Conservation (phyloP, 306 rosid species). For the Malus asiatica region DNA sequence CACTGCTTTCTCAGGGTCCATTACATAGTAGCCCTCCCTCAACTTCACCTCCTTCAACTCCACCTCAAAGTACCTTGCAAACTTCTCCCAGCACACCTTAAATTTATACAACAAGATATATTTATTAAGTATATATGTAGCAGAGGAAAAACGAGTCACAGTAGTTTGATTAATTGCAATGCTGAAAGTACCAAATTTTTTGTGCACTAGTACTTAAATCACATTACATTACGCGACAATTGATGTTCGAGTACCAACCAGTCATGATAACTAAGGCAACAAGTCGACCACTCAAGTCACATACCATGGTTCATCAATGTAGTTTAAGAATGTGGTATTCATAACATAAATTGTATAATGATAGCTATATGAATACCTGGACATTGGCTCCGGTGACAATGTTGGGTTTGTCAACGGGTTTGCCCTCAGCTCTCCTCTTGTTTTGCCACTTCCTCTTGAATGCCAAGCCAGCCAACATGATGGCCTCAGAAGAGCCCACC, state of each 20-base stretch:
- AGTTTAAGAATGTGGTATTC: not conserved
- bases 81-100: conserved; percentile 97
- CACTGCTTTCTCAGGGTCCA: conserved; percentile 81
- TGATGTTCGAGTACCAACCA: not conserved
- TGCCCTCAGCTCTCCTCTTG: conserved; percentile 46
- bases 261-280: not conserved
- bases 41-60: conserved; percentile 85
- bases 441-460: conserved; percentile 94
- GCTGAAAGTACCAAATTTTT: not conserved
- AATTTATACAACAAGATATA: too few relatives aligned
- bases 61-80: conserved; percentile 94
- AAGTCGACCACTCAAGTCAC: not conserved
- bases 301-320: not conserved
- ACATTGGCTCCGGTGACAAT: conserved; percentile 95
- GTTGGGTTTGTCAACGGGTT: conserved; percentile 73
- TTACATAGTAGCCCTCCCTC: conserved; percentile 62
- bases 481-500: conserved; percentile 92
- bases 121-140: too few relatives aligned
- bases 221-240: not conserved
- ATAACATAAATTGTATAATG: not conserved
- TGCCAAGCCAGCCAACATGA: conserved; percentile 95
- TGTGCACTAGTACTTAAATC: not conserved
- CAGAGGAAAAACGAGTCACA: too few relatives aligned
- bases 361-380: conserved; percentile 39
- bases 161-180: not conserved